Base-by-base conservation (phyloP, 495 filamentous ascomycete species). In the Neurospora sp. region DNA sequence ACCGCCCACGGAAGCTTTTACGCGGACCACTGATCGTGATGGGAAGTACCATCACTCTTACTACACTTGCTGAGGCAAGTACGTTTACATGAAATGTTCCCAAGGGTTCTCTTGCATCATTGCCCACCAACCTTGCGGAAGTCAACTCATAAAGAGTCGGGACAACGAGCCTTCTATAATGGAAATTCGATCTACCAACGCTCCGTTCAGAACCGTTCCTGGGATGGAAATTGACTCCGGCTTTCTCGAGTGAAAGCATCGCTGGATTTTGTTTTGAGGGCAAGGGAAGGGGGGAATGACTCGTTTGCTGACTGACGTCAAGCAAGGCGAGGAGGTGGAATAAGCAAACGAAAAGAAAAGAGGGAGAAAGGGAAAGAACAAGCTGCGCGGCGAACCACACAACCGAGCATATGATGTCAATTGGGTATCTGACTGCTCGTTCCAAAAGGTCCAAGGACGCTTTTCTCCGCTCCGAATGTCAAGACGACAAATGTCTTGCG, bases 81-180 rank as follows among this genome's bases (percentile, higher is more conserved):
- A 9, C 39, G 42, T n/a, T 48, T 46, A 46, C 27, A 48, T 39
- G 37, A 39, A 4, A 76, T 81, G 78, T 81, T 72, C 81, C 88
- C 86, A 89, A 86, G 85, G 78, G 86, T 92, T 92, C 89, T 92
- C 89, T 90, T 91, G 90, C 91, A 66, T 88, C 84, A 82, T 83
- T 84, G 87, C 82, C 87, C 90, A 91, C 81, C 73, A 82, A 81
- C 83, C 83, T 80, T 79, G 81, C 81, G 81, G 84, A 81, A 75
- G 80, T 75, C 27, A 80, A 78, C 82, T 75, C 74, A 6, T 73
- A 38, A 71, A 77, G 78, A 79, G 81, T 79, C 83, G 80, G 86
- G 84, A 85, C 89, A 81, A 82, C 84, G 79, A 88, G 91, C 90
- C 90, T 92, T 92, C 89, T 86, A 78, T 81, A 76, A 75, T 76